Evolutionary conservation across 1,139 yeast genomes (phyloP), one percentile per base, ranked within the genome.

Genomic region (Yamadazyma friedrichii): DNA sequence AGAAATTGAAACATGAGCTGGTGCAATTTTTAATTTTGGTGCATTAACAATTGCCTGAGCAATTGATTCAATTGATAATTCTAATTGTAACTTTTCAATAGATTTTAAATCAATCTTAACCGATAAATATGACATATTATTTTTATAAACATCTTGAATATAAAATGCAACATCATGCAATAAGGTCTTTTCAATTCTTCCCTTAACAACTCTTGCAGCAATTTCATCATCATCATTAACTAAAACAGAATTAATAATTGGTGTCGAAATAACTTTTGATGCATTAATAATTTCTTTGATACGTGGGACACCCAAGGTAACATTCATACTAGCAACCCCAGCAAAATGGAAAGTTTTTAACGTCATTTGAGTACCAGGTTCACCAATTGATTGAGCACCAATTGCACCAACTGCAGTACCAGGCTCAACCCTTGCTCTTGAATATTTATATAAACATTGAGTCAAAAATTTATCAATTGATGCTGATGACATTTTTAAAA

Each of bases 351-450:
- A 93, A 58, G 98, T 93, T 67, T 93, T 93, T 66, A 93, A 76
- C 9, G 98, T 93, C 98, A 93, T 93, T 66, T 93, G 98, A 1
- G 98, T 93, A 65, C 98, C 98, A 9, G 98, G 98, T 59, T 93
- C 98, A 68, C 98, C 98, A 70, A 93, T 93, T 28, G 96, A 88
- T 59, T 93, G 98, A 0, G 98, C 98, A 49, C 98, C 98, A 67
- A 93, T 91, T 12, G 98, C 98, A 50, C 98, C 98, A 38, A 93
- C 98, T 3, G 99, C 98, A 8, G 98, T 93, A 50, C 98, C 99
- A 1, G 99, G 98, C 61, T 94, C 99, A 16, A 94, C 98, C 64
- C 84, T 84, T 11, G 99, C 96, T 52, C 85, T 77, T 42, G 82
- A 82, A 56, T 93, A 94, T 64, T 94, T 94, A 53, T 75, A 72